A percentile compares a stretch with the other conserved stretches of the same genome.
Conservation (phyloP, 176 grass and related monocot species). For the Carex littledalei region DNA sequence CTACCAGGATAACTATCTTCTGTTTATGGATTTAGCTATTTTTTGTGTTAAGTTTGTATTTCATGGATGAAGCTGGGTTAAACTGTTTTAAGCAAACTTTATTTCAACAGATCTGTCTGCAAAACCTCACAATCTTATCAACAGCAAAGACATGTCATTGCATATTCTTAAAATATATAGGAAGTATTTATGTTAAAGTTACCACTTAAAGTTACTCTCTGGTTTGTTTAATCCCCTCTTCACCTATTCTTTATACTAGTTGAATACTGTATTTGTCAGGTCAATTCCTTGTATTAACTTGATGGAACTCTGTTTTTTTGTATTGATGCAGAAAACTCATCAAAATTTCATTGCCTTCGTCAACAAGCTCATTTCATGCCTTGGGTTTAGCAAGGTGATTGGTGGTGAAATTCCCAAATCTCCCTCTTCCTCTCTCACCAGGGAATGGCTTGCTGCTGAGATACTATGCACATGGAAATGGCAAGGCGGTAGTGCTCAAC, state of each 20-base stretch:
- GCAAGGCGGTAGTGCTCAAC: conserved; percentile 40
- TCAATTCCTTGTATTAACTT: background rate
- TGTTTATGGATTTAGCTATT: background rate
- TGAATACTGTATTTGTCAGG: background rate
- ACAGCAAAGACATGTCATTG: background rate
- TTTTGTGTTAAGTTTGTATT: conserved; percentile 1
- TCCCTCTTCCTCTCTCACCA: conserved; percentile 30
- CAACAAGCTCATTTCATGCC: conserved; percentile 60
- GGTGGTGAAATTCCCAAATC: conserved; percentile 49
- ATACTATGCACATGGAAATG: conserved; percentile 84
- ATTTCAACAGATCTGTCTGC: background rate
- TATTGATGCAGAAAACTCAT: conserved; percentile 49
- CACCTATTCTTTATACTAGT: background rate
- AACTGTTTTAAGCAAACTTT: background rate
- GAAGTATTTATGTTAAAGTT: background rate
- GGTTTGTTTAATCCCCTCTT: background rate
- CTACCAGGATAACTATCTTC: background rate
- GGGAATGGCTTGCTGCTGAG: conserved; percentile 82
- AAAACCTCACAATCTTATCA: background rate
- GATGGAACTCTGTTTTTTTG: background rate
- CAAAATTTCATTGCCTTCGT: conserved; percentile 63
- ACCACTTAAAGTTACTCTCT: background rate
- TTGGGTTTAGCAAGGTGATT: conserved; percentile 70
- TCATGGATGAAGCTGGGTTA: background rate
- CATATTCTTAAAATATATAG: background rate